Evolutionary conservation across 1,284 basidiomycete genomes (phyloP), one percentile per base, ranked within the genome.

Genomic region (Rugosomyces carneus): DNA sequence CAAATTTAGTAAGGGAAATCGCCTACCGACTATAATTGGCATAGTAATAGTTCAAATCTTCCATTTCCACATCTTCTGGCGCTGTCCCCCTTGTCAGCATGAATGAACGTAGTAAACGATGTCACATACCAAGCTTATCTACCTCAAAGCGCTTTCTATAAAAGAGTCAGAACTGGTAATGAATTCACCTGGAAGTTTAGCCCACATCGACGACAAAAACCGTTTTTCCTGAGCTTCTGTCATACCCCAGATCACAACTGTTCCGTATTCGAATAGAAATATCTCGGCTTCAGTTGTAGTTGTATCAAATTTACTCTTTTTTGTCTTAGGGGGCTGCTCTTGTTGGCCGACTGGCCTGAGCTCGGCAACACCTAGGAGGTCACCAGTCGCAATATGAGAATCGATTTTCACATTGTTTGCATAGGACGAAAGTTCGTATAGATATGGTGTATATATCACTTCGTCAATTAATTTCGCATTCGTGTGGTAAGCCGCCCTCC

Each of bases 211-310:
- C 32, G 85, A 82, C 49, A 95, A 67, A 58, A 97, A 92, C 2
- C 91, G 73, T 62, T 82, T 89, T 68, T 97, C 93, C 61, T 97
- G 90, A 7, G 80, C 72, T 60, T 94, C 86, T 9, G 90, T 88
- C 93, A 97, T 97, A 20, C 93, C 93, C 94, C 93, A 97, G 44
- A 96, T 89, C 18, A 97, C 93, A 27, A 96, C 88, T 1, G 86
- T 89, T 15, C 93, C 93, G 64, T 96, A 97, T 54, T 88, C 81
- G 68, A 97, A 97, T 53, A 96, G 70, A 66, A 95, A 97, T 49
- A 94, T 86, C 63, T 95, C 92, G 7, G 91, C 89, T 64, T 89
- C 74, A 57, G 78, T 73, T 44, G 81, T 71, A 41, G 79, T 69
- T 35, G 79, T 73, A 56, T 84, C 66, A 60, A 88, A 84, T 62